phyloP scores from a whole-genome alignment of 2,329 filamentous ascomycete species.

The Drechslerella coelobrocha region DNA sequence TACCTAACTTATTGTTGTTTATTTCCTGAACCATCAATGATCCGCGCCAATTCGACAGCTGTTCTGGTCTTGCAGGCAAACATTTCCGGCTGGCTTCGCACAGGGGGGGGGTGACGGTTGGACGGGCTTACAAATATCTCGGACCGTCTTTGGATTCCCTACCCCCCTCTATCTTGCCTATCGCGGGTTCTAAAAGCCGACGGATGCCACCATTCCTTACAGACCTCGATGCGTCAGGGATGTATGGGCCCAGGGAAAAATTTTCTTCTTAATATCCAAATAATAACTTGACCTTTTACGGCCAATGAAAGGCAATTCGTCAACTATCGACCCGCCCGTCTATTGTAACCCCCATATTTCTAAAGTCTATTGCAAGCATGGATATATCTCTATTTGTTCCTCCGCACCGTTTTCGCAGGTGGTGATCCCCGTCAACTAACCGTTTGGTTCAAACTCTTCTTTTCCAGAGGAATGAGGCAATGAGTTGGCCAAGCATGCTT shows the following conservation, averaged over 20 bases:
- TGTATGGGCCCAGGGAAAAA: background rate
- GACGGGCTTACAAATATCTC: conserved; percentile 17
- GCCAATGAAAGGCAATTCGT: conserved; percentile 14
- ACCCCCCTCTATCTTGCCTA: conserved; percentile 37
- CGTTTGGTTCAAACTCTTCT: conserved; percentile 17
- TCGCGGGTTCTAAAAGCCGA: conserved; percentile 23
- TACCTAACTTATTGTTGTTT: conserved; percentile 7
- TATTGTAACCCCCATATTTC: conserved; percentile 6
- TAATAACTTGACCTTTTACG: background rate
- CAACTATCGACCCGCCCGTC: conserved; percentile 25
- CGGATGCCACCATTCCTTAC: conserved; percentile 23
- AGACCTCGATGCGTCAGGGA: conserved; percentile 16
- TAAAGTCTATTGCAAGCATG: conserved; percentile 20
- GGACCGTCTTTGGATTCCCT: conserved; percentile 26
- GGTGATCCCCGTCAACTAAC: conserved; percentile 9
- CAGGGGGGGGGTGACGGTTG: conserved; percentile 21
- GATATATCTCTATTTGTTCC: conserved; percentile 13
- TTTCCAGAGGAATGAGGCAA: conserved; percentile 1
- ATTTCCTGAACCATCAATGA: conserved; percentile 32
- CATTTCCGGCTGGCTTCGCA: conserved; percentile 17
- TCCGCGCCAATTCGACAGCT: conserved; percentile 26
- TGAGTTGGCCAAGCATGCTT: conserved; percentile 7
- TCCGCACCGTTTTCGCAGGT: conserved; percentile 23
- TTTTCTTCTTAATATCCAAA: background rate
- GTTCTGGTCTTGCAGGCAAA: conserved; percentile 16